Conservation (phyloP, 768 basidiomycete genomes). For the Lanmaoa rubissima region DNA sequence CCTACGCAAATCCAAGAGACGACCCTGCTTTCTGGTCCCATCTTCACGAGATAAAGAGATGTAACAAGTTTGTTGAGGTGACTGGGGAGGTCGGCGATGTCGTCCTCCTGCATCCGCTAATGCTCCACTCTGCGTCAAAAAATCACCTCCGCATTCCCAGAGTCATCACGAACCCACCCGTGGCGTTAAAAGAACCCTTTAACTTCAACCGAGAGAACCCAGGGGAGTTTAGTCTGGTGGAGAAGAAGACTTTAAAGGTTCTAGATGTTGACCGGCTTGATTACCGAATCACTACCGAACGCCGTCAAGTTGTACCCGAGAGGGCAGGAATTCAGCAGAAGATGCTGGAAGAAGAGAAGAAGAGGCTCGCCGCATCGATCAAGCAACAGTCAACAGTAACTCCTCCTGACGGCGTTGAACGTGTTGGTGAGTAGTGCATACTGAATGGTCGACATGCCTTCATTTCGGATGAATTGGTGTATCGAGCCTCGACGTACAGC, state of each 20-base stretch:
- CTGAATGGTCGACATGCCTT: too few relatives aligned
- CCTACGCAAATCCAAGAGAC: constrained; percentile 1
- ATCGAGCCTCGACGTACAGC: too few relatives aligned
- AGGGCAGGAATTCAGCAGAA: background rate
- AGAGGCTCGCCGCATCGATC: background rate
- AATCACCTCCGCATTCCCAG: constrained; percentile 55
- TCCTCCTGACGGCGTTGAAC: too few relatives aligned
- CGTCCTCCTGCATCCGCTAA: constrained; percentile 49
- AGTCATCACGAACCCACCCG: constrained; percentile 67
- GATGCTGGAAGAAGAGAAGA: constrained; percentile 9
- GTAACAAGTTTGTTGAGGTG: background rate
- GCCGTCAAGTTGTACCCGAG: constrained; percentile 4
- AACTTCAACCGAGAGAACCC: constrained; percentile 28
- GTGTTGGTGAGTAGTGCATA: too few relatives aligned
- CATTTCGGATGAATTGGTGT: too few relatives aligned
- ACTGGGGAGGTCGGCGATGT: constrained; percentile 8
- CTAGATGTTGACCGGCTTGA: constrained; percentile 9
- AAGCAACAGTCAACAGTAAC: too few relatives aligned
- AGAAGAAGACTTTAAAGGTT: constrained; percentile 4
- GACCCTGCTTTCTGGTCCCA: constrained; percentile 3
- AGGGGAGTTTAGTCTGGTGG: constrained; percentile 3
- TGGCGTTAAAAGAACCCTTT: constrained; percentile 54
- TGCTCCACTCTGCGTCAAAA: constrained; percentile 63
- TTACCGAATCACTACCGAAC: background rate
- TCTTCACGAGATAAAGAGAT: constrained; percentile 2